Conservation (phyloP, 2,329 filamentous ascomycete species). For the Penicillium sp. region DNA sequence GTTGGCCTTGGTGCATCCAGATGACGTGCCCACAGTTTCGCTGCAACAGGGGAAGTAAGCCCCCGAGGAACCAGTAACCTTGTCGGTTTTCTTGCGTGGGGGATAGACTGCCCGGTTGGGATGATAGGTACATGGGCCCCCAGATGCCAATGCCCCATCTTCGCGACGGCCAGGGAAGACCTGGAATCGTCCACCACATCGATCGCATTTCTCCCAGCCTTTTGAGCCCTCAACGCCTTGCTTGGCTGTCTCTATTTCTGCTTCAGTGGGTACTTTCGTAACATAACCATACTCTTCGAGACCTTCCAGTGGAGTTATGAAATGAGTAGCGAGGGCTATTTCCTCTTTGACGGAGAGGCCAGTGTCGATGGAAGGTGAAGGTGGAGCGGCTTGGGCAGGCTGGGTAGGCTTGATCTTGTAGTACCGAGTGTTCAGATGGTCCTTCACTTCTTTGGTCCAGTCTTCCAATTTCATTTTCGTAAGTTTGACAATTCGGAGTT, state of each 20-base stretch:
- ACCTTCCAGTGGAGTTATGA: constrained; percentile 66
- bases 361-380: constrained; percentile 65
- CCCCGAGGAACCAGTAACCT: constrained; percentile 60
- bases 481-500: constrained; percentile 75
- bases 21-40: constrained; percentile 70
- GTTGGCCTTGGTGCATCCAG: constrained; percentile 72
- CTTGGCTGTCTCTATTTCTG: constrained; percentile 68
- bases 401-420: constrained; percentile 36
- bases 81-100: constrained; percentile 56
- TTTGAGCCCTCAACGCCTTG: constrained; percentile 68
- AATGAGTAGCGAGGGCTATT: constrained; percentile 62
- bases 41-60: constrained; percentile 79
- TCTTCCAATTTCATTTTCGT: constrained; percentile 73
- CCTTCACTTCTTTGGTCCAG: constrained; percentile 69
- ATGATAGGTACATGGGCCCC: constrained; percentile 80
- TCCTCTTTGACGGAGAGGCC: constrained; percentile 72
- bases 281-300: constrained; percentile 79
- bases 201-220: constrained; percentile 87
- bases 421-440: constrained; percentile 44
- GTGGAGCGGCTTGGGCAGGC: constrained; percentile 35
- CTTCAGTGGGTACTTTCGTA: constrained; percentile 64
- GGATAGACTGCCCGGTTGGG: constrained; percentile 72
- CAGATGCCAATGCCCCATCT: constrained; percentile 74
- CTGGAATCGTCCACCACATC: constrained; percentile 84
- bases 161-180: constrained; percentile 85